Base-by-base conservation (phyloP, 1,139 yeast species). In the Yamadazyma atlantica region DNA sequence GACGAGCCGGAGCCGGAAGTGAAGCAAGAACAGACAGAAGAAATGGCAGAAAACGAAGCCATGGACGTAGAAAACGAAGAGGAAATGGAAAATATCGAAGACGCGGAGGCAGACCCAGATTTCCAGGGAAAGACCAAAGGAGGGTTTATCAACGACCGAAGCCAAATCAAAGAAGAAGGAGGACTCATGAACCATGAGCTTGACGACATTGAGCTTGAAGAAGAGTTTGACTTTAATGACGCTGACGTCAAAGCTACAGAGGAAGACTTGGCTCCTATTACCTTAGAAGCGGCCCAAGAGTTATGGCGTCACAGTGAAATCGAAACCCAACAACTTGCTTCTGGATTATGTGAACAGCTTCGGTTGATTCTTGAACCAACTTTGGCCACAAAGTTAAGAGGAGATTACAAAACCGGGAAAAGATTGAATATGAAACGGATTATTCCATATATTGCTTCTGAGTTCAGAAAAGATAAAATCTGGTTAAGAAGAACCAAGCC, bases 401-500 rank as follows among this genome's bases (percentile, higher is more conserved):
- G 99, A 53, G 98, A 94, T 60, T 94, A 88, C 64, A 89, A 90
- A 63, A 90, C 97, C 2, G 99, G 99, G 60, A 94, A 94, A 62
- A 75, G 98, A 49, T 75, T 94, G 55, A 94, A 94, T 62, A 90
- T 94, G 97, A 92, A 90, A 72, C 75, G 97, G 50, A 94, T 94
- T 50, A 92, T 94, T 54, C 96, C 98, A 11, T 94, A 92, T 63
- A 92, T 94, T 69, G 98, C 99, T 1, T 86, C 96, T 34, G 96
- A 90, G 55, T 94, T 89, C 78, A 82, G 96, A 55, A 92, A 92
- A 62, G 99, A 94, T 62, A 94, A 94, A 70, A 94, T 94, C 45
- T 94, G 99, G 99, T 75, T 94, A 67, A 80, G 97, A 57, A 81
- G 99, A 64, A 90, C 97, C 7, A 92, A 92, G 58, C 99, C 98